phyloP scores from a whole-genome alignment of 306 rosid species.

The Alnus rubra region DNA sequence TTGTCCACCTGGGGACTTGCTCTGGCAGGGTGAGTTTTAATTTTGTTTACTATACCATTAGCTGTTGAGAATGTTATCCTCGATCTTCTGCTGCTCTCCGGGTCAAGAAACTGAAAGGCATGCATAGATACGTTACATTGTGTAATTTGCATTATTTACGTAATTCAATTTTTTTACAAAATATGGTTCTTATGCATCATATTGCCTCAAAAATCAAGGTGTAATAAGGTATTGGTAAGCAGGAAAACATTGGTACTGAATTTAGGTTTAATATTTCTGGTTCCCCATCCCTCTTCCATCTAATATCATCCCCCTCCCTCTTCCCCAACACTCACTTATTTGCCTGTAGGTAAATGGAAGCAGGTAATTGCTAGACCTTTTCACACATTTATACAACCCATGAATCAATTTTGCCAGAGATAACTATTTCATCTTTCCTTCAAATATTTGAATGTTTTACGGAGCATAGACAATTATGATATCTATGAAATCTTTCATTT shows the following conservation, averaged over 20 bases:
- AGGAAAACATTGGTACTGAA: neutral
- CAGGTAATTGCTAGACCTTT: neutral
- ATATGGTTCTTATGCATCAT: neutral
- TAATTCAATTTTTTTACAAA: neutral
- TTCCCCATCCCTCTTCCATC: too few species aligned
- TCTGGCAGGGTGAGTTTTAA: conserved; percentile 64
- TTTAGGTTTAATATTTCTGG: too few species aligned
- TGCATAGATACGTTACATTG: neutral
- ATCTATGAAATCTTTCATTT: neutral
- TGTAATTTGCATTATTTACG: neutral
- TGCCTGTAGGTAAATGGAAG: neutral
- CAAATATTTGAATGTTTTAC: neutral
- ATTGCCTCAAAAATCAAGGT: neutral
- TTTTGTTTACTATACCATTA: conserved; percentile 3
- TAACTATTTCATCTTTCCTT: neutral
- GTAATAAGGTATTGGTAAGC: neutral
- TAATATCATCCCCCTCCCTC: neutral
- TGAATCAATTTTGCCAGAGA: neutral
- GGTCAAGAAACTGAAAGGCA: neutral
- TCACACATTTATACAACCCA: neutral
- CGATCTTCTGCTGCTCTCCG: conserved; percentile 1
- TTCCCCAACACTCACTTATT: neutral
- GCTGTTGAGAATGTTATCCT: conserved; percentile 3
- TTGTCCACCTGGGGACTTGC: conserved; percentile 98
- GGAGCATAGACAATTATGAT: neutral